Conservation (phyloP, 2,329 filamentous ascomycete genomes). For the Fusarium keratoplasticum region DNA sequence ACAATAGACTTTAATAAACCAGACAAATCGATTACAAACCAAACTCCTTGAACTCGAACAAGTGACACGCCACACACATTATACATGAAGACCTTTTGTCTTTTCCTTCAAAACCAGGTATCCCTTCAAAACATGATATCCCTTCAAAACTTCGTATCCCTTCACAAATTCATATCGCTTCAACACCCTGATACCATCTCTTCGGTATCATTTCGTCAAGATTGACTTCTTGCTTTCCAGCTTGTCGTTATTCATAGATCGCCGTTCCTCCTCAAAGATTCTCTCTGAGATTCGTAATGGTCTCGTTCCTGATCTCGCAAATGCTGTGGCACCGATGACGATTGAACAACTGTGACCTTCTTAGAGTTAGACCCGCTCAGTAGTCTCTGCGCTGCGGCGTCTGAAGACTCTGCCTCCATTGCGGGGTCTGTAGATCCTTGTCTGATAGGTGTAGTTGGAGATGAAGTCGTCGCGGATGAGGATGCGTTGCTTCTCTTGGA, state of each 20-base stretch:
- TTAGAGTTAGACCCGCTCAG: neutral
- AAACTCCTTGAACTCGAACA: slow-evolving; percentile 7
- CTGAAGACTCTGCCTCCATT: neutral
- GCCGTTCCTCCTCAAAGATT: too few relatives aligned
- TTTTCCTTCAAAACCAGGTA: neutral
- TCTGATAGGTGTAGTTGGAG: neutral
- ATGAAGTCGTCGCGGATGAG: neutral
- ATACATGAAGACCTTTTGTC: neutral
- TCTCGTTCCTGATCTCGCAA: neutral
- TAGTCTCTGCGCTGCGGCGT: neutral
- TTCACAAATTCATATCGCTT: too few relatives aligned
- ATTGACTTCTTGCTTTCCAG: neutral
- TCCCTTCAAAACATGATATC: neutral
- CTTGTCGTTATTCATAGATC: neutral
- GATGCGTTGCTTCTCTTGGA: neutral
- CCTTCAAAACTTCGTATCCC: neutral
- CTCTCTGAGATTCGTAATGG: too few relatives aligned
- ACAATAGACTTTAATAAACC: neutral
- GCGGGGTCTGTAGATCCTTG: neutral
- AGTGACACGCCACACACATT: neutral
- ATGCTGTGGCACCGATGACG: neutral
- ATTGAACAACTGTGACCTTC: slow-evolving; percentile 5
- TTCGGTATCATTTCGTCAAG: neutral
- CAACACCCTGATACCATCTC: neutral
- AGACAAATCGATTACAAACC: neutral